A percentile compares a stretch with the other conserved stretches of the same genome.
Conservation (phyloP, 2,329 filamentous ascomycete genomes). For the Chaetomiaceae sp. region DNA sequence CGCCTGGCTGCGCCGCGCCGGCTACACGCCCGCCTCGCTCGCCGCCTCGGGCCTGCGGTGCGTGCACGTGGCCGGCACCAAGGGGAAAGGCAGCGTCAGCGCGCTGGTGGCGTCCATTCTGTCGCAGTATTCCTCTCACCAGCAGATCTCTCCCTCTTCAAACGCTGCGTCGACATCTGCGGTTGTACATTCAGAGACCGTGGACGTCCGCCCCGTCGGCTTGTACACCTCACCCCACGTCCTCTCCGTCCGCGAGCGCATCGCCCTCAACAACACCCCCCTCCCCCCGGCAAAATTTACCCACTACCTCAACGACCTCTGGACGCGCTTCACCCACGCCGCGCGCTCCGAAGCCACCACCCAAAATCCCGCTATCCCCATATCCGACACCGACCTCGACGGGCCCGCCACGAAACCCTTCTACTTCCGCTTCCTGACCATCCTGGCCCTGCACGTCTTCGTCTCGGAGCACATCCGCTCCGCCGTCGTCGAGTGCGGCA, state of each 20-base stretch:
- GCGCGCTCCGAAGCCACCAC: slow-evolving; percentile 26
- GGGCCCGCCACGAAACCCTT: slow-evolving; percentile 68
- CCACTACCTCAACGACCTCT: slow-evolving; percentile 75
- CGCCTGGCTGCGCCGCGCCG: slow-evolving; percentile 68
- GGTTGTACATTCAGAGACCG: slow-evolving; percentile 13
- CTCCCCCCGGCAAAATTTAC: slow-evolving; percentile 65
- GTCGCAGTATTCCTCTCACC: too few relatives aligned
- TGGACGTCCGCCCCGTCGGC: slow-evolving; percentile 47
- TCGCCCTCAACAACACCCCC: slow-evolving; percentile 68
- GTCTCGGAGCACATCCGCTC: slow-evolving; percentile 66
- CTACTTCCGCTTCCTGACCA: slow-evolving; percentile 86
- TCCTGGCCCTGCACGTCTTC: slow-evolving; percentile 83
- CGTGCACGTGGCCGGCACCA: slow-evolving; percentile 87
- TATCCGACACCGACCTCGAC: too few relatives aligned
- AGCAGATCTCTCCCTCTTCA: too few relatives aligned
- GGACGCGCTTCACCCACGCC: slow-evolving; percentile 53
- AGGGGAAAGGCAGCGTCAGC: slow-evolving; percentile 87
- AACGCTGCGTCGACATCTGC: too few relatives aligned
- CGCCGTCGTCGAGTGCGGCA: slow-evolving; percentile 86
- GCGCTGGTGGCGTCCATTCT: slow-evolving; percentile 78
- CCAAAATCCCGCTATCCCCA: too few relatives aligned
- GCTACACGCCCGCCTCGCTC: slow-evolving; percentile 54
- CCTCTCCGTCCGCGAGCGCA: slow-evolving; percentile 75
- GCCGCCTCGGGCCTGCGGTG: slow-evolving; percentile 36
- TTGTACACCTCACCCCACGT: slow-evolving; percentile 85